Evolutionary conservation across 1,284 basidiomycete genomes (phyloP).

Genomic region (Malassezia brasiliensis): DNA sequence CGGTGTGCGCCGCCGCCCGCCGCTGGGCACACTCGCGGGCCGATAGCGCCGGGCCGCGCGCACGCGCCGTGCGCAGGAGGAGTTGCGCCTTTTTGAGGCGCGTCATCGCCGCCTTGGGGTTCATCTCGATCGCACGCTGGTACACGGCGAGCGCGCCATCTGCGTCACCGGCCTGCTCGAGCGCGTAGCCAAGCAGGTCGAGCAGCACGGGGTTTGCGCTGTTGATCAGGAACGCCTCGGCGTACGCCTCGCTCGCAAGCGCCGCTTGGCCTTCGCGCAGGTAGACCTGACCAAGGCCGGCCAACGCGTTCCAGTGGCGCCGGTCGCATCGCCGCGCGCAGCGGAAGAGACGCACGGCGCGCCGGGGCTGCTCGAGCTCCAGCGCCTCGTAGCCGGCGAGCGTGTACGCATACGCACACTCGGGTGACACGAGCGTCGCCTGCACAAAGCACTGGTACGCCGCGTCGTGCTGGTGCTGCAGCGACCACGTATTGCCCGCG

Average conservation of each 20-base stretch:
- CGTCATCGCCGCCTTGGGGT: conserved; percentile 22
- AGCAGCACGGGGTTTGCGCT: conserved; percentile 33
- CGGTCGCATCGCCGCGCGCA: conserved; percentile 35
- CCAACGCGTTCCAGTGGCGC: conserved; percentile 45
- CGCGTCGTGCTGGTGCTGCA: conserved; percentile 40
- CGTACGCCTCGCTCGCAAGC: conserved; percentile 32
- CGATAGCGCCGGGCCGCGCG: background rate
- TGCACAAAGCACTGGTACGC: conserved; percentile 40
- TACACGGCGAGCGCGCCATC: conserved; percentile 21
- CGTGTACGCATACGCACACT: conserved; percentile 44
- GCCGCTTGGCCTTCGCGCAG: conserved; percentile 28
- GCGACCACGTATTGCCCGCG: conserved; percentile 40
- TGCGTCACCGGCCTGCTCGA: conserved; percentile 16
- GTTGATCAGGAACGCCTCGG: conserved; percentile 33
- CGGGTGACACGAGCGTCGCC: conserved; percentile 32
- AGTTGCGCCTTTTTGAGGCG: conserved; percentile 21
- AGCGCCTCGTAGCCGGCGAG: conserved; percentile 44
- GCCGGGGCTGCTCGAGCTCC: conserved; percentile 33
- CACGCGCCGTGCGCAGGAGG: conserved; percentile 10
- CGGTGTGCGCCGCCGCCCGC: conserved; percentile 26
- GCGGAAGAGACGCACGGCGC: conserved; percentile 38
- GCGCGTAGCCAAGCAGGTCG: conserved; percentile 37
- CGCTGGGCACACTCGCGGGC: conserved; percentile 5
- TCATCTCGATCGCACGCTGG: conserved; percentile 17
- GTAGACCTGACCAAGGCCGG: conserved; percentile 38